These are phyloP conservation scores for Elongisporangium undulatum DNA, from an alignment of 352 stramenopile genomes.

Conservation along the genomic window DNA sequence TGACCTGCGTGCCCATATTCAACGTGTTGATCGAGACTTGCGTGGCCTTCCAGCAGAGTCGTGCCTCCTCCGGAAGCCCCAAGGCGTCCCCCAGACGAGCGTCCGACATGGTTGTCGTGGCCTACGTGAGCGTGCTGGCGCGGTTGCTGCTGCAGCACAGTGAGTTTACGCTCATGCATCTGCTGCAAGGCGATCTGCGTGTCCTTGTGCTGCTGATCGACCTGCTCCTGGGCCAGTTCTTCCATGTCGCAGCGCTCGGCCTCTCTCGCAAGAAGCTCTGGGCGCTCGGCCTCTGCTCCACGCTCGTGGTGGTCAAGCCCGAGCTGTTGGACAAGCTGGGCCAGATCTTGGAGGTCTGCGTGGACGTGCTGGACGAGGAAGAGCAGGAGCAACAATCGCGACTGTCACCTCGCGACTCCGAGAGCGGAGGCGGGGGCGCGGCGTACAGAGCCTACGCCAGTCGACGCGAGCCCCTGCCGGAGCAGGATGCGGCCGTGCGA, in stretches of 20 bases:
- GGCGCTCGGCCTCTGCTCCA: slow-evolving; percentile 44
- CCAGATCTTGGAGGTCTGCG: slow-evolving; percentile 59
- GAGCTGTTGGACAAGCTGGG: slow-evolving; percentile 50
- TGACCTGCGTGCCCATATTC: slow-evolving; percentile 20
- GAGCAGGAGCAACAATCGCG: slow-evolving; percentile 24
- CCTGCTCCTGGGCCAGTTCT: slow-evolving; percentile 69
- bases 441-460: slow-evolving; percentile 47
- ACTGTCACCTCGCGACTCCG: slow-evolving; percentile 7
- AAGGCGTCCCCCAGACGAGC: slow-evolving; percentile 16
- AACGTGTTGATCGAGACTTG: slow-evolving; percentile 45
- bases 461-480: slow-evolving; percentile 14
- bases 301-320: slow-evolving; percentile 32
- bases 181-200: slow-evolving; percentile 32
- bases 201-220: slow-evolving; percentile 44
- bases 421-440: slow-evolving; percentile 10
- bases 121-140: slow-evolving; percentile 56
- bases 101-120: slow-evolving; percentile 53
- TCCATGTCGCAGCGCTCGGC: slow-evolving; percentile 30
- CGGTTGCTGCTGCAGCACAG: slow-evolving; percentile 43
- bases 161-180: slow-evolving; percentile 34
- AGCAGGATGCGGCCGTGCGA: slow-evolving; percentile 34
- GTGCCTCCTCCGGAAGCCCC: slow-evolving; percentile 7
- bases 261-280: slow-evolving; percentile 65
- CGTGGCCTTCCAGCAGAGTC: slow-evolving; percentile 31
- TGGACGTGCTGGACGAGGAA: slow-evolving; percentile 71